These are phyloP conservation scores for Annulohypoxylon truncatum DNA, from an alignment of 2,329 filamentous ascomycete genomes.

Conservation along the genomic window DNA sequence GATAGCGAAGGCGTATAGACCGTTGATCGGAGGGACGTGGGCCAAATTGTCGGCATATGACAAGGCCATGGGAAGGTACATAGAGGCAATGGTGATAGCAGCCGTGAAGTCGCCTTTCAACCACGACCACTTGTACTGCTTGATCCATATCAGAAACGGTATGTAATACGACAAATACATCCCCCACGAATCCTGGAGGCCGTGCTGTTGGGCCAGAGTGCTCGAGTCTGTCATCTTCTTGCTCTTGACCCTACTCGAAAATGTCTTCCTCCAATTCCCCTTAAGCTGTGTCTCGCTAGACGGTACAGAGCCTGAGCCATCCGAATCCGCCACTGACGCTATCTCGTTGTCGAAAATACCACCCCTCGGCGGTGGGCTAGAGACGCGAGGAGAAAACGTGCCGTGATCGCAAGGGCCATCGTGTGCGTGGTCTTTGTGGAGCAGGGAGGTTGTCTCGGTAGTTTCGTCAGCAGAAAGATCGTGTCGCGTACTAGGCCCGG, in stretches of 20 bases:
- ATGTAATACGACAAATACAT: constrained; percentile 97
- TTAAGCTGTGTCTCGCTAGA: constrained; percentile 54
- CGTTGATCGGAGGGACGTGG: constrained; percentile 92
- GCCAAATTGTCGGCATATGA: constrained; percentile 93
- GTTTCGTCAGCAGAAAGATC: constrained; percentile 38
- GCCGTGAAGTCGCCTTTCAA: constrained; percentile 87
- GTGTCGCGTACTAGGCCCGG: constrained; percentile 31
- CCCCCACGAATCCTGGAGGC: constrained; percentile 75
- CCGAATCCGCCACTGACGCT: constrained; percentile 49
- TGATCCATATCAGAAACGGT: constrained; percentile 89
- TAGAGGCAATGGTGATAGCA: constrained; percentile 95
- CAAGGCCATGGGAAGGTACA: constrained; percentile 97
- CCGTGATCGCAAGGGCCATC: constrained; percentile 74
- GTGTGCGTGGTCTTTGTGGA: constrained; percentile 55
- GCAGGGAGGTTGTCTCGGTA: constrained; percentile 65
- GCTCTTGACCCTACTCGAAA: constrained; percentile 64
- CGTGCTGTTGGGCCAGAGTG: constrained; percentile 76
- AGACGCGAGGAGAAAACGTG: constrained; percentile 77
- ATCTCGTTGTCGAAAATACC: constrained; percentile 45
- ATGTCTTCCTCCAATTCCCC: constrained; percentile 59
- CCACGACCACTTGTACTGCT: constrained; percentile 85
- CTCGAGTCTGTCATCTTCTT: constrained; percentile 80
- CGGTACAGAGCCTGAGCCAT: constrained; percentile 52
- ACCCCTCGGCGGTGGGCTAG: constrained; percentile 57
- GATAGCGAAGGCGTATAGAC: constrained; percentile 93